Evolutionary conservation across 176 grass and related monocot species (phyloP), one percentile per base, ranked within the genome.

Genomic region (Oryza officinalis): DNA sequence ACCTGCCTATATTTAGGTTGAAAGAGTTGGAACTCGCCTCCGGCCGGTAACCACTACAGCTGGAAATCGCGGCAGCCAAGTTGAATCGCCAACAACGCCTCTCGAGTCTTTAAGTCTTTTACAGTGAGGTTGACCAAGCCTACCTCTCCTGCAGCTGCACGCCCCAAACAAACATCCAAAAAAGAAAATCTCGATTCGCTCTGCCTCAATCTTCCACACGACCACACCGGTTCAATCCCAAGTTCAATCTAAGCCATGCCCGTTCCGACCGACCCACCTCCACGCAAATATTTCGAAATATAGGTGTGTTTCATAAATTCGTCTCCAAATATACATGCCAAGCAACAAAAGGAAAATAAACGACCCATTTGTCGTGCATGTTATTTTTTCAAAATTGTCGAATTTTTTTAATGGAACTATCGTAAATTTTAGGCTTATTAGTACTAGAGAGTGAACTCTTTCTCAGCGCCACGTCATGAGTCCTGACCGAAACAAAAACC

Each of bases 21-120:
- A 15, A 15, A 13, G n/a, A 20, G 81, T 59, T 65, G 77, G 71
- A 71, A 65, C 23, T 12, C 23, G 68, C 40, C 30, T 72, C 41
- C 67, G 57, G 68, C 65, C 71, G 43, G 78, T 65, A 81, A 69
- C 59, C 7, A 66, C 80, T 10, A 17, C 50, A 33, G 76, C 30
- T 8, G 22, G 38, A 63, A 60, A 52, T 14, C 17, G 0, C 38
- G 20, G 8, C 33, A 52, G 25, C 66, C 64, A 67, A 81, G 33
- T 26, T 13, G 46, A 83, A 30, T 35, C 65, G 5, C 79, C 23
- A 50, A 20, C 44, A 49, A 73, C 43, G 6, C 15, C 57, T n/a
- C 25, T n/a, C n/a, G 4, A 10, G 73, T 11, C 37, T 41, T 32
- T 32, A 2, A 10, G 73, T 11, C 37, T 41, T 32, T 32, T 27